Evolutionary conservation across 2,329 filamentous ascomycete species (phyloP), one percentile per base, ranked within the genome.

Genomic region (Calonectria ilicicola): DNA sequence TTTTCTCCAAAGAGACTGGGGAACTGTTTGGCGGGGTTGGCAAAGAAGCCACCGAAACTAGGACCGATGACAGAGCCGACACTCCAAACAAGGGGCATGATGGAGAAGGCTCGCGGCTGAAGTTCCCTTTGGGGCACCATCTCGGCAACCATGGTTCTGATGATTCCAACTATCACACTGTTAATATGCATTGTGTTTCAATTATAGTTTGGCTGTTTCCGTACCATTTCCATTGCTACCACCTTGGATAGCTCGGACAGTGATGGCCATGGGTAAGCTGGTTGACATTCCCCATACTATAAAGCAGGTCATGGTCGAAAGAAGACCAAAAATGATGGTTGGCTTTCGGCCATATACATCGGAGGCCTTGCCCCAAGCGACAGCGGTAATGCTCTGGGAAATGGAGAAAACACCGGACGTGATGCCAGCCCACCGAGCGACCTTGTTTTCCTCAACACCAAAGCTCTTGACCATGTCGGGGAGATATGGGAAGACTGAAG

Each of bases 61-160:
- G 96, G 96, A 0, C 96, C 96, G 77, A 98, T 94, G 44, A 98
- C 95, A 42, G 92, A 94, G 0, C 96, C 96, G 65, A 98, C 86
- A 14, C 93, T 95, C 93, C 95, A 98, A 38, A 91, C 94, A 19
- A 98, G 85, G 5, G 96, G 96, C 96, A 98, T 98, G 56, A 98
- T 88, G 75, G 93, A 95, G 83, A 98, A 98, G 0, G 97, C 97
- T 65, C 92, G 88, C 0, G 96, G 96, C 80, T 98, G 96, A 8
- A 98, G 87, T 80, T 95, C 93, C 82, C 90, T 95, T 82, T 97
- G 92, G 0, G 95, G 94, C 2, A 98, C 95, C 89, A 98, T 92
- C 83, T 98, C 96, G 0, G 96, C 96, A 2, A 98, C 95, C 86
- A 97, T 95, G 19, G 95, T 98, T 76, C 96, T 87, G 75, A 98